Evolutionary conservation across 2,329 filamentous ascomycete species (phyloP).

Genomic region (Coniochaeta hoffmannii): DNA sequence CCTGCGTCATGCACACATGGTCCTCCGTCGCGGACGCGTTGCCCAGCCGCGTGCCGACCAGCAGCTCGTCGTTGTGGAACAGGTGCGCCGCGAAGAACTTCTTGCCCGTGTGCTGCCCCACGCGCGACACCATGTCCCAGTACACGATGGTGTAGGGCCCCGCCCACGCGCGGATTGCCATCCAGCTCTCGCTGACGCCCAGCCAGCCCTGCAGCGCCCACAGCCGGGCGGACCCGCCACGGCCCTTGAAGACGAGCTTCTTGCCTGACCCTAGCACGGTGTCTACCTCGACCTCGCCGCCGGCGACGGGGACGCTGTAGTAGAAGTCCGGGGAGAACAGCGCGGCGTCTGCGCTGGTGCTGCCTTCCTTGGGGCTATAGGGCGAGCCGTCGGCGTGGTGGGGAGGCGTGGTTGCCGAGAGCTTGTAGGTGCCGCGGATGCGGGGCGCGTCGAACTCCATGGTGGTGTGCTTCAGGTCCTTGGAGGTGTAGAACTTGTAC

Average conservation of each 20-base stretch:
- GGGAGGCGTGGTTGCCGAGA: not conserved
- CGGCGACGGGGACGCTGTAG: conserved; percentile 4
- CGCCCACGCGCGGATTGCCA: conserved; percentile 1
- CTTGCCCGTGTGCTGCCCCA: not conserved
- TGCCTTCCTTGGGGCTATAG: not conserved
- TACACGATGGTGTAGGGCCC: conserved; percentile 2
- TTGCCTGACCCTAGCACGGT: not conserved
- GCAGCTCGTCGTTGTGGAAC: conserved; percentile 2
- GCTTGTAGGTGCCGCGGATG: conserved; percentile 2
- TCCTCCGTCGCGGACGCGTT: not conserved
- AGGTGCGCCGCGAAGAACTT: conserved; percentile 2
- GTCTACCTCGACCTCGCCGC: conserved; percentile 4
- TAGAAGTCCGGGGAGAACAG: conserved; percentile 2
- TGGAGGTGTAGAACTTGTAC: conserved; percentile 2
- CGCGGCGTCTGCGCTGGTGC: not conserved
- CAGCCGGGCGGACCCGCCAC: conserved; percentile 1
- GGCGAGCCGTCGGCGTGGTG: conserved; percentile 1
- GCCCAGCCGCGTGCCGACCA: conserved; percentile 1
- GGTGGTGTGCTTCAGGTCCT: conserved; percentile 2
- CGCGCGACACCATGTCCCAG: not conserved
- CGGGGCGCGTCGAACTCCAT: not conserved
- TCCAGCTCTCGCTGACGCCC: conserved; percentile 2
- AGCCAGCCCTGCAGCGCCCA: conserved; percentile 2
- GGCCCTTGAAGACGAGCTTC: not conserved
- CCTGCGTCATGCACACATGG: not conserved